A percentile compares a stretch with the other conserved stretches of the same genome.
Evolutionary conservation across 371 early-diverging fungal species (phyloP).

Genomic region (Dentiscutata heterogama): DNA sequence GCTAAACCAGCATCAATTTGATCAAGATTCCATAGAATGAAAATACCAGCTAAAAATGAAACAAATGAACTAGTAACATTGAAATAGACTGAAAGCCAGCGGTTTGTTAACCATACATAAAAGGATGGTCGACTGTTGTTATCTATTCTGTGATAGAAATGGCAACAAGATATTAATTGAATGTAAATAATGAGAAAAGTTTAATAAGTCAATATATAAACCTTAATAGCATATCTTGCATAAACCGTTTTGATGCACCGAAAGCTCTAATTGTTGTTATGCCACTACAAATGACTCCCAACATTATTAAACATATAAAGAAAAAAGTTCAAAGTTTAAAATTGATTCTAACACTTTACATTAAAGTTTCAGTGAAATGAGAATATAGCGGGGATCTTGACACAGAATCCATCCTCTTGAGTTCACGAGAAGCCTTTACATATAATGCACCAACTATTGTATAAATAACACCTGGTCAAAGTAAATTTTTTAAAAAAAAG

Average conservation of each 20-base stretch:
- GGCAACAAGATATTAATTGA: constrained; percentile 6
- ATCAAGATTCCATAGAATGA: constrained; percentile 59
- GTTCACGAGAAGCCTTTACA: constrained; percentile 75
- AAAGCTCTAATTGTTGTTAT: constrained; percentile 84
- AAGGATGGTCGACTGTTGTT: constrained; percentile 83
- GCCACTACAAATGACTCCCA: constrained; percentile 54
- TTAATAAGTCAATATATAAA: not conserved
- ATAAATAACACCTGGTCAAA: constrained; percentile 57
- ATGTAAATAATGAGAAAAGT: not conserved
- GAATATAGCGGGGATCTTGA: constrained; percentile 86
- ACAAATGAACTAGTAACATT: constrained; percentile 79
- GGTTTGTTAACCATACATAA: constrained; percentile 87
- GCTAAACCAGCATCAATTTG: constrained; percentile 79
- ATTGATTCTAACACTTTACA: constrained; percentile 49
- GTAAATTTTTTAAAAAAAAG: not conserved
- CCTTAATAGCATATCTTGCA: constrained; percentile 57
- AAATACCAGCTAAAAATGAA: constrained; percentile 75
- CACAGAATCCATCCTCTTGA: constrained; percentile 87
- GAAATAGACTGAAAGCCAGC: constrained; percentile 90
- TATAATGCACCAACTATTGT: constrained; percentile 67
- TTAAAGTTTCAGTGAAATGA: constrained; percentile 80
- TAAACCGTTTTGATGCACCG: constrained; percentile 69
- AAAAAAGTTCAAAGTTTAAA: not conserved
- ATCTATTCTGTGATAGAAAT: constrained; percentile 62
- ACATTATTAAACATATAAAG: not conserved